Evolutionary conservation across 352 stramenopile genomes (phyloP).

Genomic region (Thraustochytrium sp.): DNA sequence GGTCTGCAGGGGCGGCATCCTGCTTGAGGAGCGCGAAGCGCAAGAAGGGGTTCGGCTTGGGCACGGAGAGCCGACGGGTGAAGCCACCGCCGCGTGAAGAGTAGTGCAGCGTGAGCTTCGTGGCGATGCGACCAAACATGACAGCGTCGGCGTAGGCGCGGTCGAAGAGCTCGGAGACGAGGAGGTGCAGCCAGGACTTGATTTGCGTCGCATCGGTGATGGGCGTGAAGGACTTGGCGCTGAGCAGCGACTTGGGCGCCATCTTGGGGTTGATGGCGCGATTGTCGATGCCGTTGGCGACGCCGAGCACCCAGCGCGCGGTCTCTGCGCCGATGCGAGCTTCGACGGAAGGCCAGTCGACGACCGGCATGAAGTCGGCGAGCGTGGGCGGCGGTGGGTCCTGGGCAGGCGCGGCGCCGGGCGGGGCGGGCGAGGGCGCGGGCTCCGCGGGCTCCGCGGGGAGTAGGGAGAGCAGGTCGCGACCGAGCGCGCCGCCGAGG

Average conservation of each 20-base stretch:
- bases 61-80: background rate
- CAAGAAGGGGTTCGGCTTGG: background rate
- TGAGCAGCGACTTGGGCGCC: conserved; percentile 24
- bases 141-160: conserved; percentile 13
- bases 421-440: no score
- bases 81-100: background rate
- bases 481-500: conserved; percentile 38
- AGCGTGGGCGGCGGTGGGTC: background rate
- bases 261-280: conserved; percentile 1
- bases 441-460: background rate
- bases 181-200: background rate
- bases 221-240: conserved; percentile 33
- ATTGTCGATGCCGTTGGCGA: background rate
- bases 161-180: conserved; percentile 20
- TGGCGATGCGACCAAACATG: conserved; percentile 28
- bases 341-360: background rate
- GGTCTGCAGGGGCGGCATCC: background rate
- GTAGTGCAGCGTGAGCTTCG: conserved; percentile 16
- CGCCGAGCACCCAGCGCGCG: background rate
- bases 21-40: background rate
- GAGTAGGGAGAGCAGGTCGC: background rate
- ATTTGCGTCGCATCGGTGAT: background rate
- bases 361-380: background rate
- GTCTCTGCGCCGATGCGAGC: background rate
- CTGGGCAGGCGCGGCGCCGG: background rate